Evolutionary conservation across 129 eudicot species (phyloP), one percentile per base, ranked within the genome.

Genomic region (Apium graveolens): DNA sequence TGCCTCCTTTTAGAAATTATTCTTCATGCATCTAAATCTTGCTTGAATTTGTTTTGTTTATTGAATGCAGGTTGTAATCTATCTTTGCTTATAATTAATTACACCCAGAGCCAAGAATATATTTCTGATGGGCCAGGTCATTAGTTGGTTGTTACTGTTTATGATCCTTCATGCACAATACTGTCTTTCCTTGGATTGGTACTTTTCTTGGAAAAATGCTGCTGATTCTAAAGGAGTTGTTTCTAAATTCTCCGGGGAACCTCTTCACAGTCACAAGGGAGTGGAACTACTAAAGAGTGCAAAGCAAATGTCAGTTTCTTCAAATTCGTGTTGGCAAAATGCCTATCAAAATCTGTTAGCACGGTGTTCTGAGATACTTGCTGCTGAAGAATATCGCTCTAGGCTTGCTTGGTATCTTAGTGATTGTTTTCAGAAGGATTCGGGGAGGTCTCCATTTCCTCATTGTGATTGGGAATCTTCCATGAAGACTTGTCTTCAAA

Each of bases 361-460:
- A 31, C 88, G 93, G 74, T 93, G 98, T 68, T 77, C 98, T n/a
- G 87, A 90, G 85, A 89, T 87, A 34, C 77, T 93, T 70, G 98
- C 97, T 3, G 90, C 62, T 41, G 89, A 91, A 76, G 93, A 91
- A 76, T 75, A 70, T 48, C 83, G 85, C 79, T 76, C 91, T 12
- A 83, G 95, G 74, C 74, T 93, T 43, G 97, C 98, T 34, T 93
- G 98, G 96, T 82, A 88, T 85, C 96, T 93, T 18, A 89, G 82
- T 66, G 96, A 88, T 80, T 93, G 98, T 80, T 93, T 93, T 77
- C 93, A 89, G 62, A 84, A 81, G 79, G 93, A 87, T 76, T 81
- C 90, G 5, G 97, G 96, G 26, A 85, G 98, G 74, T 80, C 85
- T 0, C 75, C 83, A 26, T 89, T 93, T 71, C 97, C 98, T 69